Evolutionary conservation across 139 green algal species (phyloP).

Genomic region (Desmodesmus armatus): DNA sequence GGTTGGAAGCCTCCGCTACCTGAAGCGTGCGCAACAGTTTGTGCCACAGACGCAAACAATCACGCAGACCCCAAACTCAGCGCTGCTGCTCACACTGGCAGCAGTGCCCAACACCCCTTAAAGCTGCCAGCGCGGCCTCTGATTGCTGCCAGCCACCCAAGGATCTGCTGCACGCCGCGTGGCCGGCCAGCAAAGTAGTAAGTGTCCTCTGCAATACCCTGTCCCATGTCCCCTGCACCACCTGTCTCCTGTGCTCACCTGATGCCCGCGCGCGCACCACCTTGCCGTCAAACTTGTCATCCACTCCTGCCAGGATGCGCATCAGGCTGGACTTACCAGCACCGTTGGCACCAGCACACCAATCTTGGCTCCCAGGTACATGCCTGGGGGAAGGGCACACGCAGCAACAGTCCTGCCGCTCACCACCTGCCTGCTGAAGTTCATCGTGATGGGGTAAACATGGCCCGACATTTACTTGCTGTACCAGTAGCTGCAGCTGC

Average conservation of each 20-base stretch:
- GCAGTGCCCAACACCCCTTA: not conserved
- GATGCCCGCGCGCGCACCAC: constrained; percentile 38
- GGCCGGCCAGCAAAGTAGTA: not conserved
- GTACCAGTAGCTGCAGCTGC: too few relatives aligned
- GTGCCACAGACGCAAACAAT: too few relatives aligned
- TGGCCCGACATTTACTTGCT: too few relatives aligned
- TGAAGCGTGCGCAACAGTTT: too few relatives aligned
- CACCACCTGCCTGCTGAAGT: too few relatives aligned
- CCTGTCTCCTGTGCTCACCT: too few relatives aligned
- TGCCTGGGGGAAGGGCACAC: not conserved
- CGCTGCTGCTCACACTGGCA: too few relatives aligned
- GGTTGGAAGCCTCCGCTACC: too few relatives aligned
- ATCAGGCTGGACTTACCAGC: constrained; percentile 85
- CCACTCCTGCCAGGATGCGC: constrained; percentile 72
- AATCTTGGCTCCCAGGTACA: constrained; percentile 83
- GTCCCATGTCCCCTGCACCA: not conserved
- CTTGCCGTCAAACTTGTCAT: constrained; percentile 44
- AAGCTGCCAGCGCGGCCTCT: not conserved
- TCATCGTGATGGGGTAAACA: too few relatives aligned
- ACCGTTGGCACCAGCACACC: constrained; percentile 76
- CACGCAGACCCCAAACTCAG: too few relatives aligned
- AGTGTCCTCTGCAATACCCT: not conserved
- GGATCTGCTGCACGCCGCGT: too few relatives aligned
- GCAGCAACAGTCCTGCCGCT: not conserved
- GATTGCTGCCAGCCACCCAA: not conserved